These are phyloP conservation scores for Phascolomyces articulosus DNA, from an alignment of 371 early-diverging fungal species.

Conservation along the genomic window DNA sequence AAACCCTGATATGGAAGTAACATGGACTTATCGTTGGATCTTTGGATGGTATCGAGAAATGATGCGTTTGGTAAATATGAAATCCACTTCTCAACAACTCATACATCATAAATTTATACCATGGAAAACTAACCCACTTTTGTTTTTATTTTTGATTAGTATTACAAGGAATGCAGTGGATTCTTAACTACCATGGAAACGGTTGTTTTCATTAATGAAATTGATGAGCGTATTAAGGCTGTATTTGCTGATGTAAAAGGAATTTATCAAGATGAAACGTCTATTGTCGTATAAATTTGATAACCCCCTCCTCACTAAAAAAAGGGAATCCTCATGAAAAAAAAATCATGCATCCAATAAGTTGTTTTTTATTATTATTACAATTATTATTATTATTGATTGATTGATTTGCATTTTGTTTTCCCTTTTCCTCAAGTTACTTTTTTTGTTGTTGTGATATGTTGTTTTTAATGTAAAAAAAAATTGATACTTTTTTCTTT, in stretches of 20 bases:
- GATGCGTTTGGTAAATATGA: slow-evolving; percentile 58
- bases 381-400: no score
- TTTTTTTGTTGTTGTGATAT: no score
- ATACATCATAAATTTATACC: background rate
- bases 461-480: no score
- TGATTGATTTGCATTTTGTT: no score
- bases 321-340: no score
- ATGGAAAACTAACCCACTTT: background rate
- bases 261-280: background rate
- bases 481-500: background rate
- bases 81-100: background rate
- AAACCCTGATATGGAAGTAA: slow-evolving; percentile 46
- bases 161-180: slow-evolving; percentile 66
- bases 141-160: slow-evolving; percentile 36
- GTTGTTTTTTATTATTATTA: background rate
- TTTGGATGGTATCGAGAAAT: slow-evolving; percentile 84
- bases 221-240: slow-evolving; percentile 54
- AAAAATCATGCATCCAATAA: background rate
- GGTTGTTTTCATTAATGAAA: slow-evolving; percentile 68
- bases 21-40: slow-evolving; percentile 73
- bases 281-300: background rate
- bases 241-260: slow-evolving; percentile 46
- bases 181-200: slow-evolving; percentile 70
- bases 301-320: background rate
- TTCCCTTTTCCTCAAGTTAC: background rate